Evolutionary conservation across 2,329 filamentous ascomycete species (phyloP).

Genomic region (Aspergillus tamarii): DNA sequence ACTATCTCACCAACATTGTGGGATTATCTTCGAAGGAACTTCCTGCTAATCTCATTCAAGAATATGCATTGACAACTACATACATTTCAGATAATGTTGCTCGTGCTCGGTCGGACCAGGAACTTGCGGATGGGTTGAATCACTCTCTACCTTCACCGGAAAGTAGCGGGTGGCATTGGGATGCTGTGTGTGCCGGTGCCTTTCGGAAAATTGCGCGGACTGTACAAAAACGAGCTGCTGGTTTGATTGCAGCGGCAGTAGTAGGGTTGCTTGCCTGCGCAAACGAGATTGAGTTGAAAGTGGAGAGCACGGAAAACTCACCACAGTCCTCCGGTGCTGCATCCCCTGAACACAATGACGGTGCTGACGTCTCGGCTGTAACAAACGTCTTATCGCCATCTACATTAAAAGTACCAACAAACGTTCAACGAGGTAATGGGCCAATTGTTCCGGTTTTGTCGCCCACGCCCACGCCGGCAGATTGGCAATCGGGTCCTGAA

Average conservation of each 20-base stretch:
- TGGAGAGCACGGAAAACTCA: conserved; percentile 43
- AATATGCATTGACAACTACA: conserved; percentile 69
- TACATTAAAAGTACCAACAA: conserved; percentile 13
- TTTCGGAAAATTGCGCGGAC: conserved; percentile 70
- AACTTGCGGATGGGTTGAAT: conserved; percentile 50
- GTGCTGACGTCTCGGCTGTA: conserved; percentile 23
- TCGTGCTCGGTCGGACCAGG: conserved; percentile 50
- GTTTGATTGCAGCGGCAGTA: conserved; percentile 72
- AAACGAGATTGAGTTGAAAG: conserved; percentile 61
- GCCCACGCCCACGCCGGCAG: conserved; percentile 35
- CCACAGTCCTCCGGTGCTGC: conserved; percentile 31
- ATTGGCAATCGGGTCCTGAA: conserved; percentile 51
- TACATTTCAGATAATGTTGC: conserved; percentile 73
- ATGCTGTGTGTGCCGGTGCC: conserved; percentile 58
- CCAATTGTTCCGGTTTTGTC: conserved; percentile 44
- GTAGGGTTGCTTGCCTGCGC: conserved; percentile 71
- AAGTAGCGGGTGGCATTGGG: conserved; percentile 63
- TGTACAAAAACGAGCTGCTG: conserved; percentile 73
- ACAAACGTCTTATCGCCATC: conserved; percentile 14
- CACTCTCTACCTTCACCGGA: conserved; percentile 59
- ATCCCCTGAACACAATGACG: conserved; percentile 32
- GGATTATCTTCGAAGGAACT: conserved; percentile 47
- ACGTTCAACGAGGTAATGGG: conserved; percentile 19
- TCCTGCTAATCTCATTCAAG: conserved; percentile 58
- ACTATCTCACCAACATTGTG: conserved; percentile 60